phyloP scores from a whole-genome alignment of 129 eudicot species.

The Arctium lappa region DNA sequence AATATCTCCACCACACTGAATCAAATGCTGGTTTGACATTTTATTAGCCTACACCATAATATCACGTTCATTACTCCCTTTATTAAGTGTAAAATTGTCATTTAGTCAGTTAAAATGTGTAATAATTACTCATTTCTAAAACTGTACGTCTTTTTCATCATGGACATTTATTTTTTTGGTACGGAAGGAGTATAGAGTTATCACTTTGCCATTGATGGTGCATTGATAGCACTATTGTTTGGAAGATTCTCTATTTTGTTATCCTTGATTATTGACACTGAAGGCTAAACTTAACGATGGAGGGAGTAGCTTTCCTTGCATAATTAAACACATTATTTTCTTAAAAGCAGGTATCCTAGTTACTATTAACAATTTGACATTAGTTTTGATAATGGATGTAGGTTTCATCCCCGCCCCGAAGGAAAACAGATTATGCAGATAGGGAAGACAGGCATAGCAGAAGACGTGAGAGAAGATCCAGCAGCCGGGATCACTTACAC shows the following conservation, averaged over 20 bases:
- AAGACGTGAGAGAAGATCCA: conserved; percentile 36
- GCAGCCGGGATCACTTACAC: conserved; percentile 33
- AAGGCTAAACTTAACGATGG: not conserved
- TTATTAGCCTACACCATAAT: not conserved
- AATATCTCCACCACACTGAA: not conserved
- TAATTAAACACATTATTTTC: not conserved
- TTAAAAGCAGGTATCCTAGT: not conserved
- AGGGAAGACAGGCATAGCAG: conserved; percentile 29
- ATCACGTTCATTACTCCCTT: not conserved
- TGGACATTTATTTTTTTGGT: not conserved
- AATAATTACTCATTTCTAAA: not conserved
- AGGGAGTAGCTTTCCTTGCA: not conserved
- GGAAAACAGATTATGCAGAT: conserved; percentile 31
- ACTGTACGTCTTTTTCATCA: not conserved
- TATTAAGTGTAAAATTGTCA: not conserved
- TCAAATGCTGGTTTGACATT: not conserved
- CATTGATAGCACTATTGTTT: not conserved
- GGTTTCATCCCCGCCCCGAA: conserved; percentile 84
- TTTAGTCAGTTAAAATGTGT: not conserved
- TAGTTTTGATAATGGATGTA: not conserved
- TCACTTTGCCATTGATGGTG: not conserved
- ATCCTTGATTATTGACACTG: not conserved
- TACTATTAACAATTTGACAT: not conserved
- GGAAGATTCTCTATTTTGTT: not conserved
- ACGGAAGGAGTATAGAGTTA: not conserved